These are phyloP conservation scores for Termitomyces sp. DNA, from an alignment of 768 basidiomycete species.

Conservation along the genomic window DNA sequence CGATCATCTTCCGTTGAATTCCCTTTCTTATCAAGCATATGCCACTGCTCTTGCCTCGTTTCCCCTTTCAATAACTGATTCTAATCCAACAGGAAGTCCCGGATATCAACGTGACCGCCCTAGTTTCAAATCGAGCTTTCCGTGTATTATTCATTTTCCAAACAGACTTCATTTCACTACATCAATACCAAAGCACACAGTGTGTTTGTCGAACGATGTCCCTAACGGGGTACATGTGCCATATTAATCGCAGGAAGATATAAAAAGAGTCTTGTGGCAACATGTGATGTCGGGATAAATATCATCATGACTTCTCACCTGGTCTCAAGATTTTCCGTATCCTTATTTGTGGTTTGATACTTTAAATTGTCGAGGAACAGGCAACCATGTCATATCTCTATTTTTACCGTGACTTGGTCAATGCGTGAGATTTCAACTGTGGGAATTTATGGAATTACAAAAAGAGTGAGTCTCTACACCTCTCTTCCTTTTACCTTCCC, in stretches of 20 bases:
- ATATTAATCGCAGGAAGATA: neutral
- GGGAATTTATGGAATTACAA: neutral
- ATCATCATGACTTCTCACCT: neutral
- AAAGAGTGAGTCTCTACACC: neutral
- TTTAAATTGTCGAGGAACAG: too few relatives aligned
- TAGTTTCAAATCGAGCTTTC: neutral
- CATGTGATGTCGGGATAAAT: neutral
- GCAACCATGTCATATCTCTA: neutral
- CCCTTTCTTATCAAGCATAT: slow-evolving; percentile 5
- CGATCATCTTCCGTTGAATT: neutral
- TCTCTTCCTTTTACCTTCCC: neutral
- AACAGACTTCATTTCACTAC: neutral
- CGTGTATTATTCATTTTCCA: neutral
- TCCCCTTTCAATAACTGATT: neutral
- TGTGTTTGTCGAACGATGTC: neutral
- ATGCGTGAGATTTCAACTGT: neutral
- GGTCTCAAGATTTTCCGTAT: too few relatives aligned
- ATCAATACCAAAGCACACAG: neutral
- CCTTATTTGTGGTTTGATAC: too few relatives aligned
- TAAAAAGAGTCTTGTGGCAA: neutral
- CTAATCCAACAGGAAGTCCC: neutral
- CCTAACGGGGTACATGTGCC: neutral
- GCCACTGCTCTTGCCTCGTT: neutral
- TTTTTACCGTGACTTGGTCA: neutral
- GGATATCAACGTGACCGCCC: neutral